Conservation (phyloP, 2,329 filamentous ascomycete species). For the Cladosporium sphaerospermum region DNA sequence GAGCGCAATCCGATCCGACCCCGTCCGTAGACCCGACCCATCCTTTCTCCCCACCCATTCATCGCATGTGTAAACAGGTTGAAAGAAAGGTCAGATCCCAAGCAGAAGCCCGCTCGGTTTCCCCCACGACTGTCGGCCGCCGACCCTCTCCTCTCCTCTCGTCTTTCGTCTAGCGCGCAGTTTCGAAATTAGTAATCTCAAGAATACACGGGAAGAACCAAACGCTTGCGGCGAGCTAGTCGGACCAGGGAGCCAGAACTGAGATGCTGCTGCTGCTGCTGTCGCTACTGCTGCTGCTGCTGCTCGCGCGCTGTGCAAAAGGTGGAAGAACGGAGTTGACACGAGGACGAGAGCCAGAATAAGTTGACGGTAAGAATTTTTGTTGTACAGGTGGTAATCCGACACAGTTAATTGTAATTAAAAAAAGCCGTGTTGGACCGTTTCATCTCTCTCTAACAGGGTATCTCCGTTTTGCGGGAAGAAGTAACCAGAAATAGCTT, state of each 20-base stretch:
- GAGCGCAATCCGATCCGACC: not conserved
- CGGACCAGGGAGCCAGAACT: not conserved
- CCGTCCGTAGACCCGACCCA: no score
- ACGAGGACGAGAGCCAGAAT: not conserved
- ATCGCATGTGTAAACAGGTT: no score
- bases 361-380: not conserved
- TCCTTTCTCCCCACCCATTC: no score
- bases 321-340: not conserved
- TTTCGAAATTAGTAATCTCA: not conserved
- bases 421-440: conserved; percentile 1
- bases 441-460: conserved; percentile 7
- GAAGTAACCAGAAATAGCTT: conserved; percentile 10
- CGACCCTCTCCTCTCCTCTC: no score
- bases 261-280: not conserved
- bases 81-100: no score
- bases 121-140: no score
- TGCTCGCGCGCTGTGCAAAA: not conserved
- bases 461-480: conserved; percentile 10
- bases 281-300: no score
- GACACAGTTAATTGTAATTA: not conserved
- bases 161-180: no score
- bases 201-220: not conserved
- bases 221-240: not conserved
- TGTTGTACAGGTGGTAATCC: conserved; percentile 7
- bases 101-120: no score